Evolutionary conservation across 169 alveolate species (phyloP).

Genomic region (Cyclospora cayetanensis): DNA sequence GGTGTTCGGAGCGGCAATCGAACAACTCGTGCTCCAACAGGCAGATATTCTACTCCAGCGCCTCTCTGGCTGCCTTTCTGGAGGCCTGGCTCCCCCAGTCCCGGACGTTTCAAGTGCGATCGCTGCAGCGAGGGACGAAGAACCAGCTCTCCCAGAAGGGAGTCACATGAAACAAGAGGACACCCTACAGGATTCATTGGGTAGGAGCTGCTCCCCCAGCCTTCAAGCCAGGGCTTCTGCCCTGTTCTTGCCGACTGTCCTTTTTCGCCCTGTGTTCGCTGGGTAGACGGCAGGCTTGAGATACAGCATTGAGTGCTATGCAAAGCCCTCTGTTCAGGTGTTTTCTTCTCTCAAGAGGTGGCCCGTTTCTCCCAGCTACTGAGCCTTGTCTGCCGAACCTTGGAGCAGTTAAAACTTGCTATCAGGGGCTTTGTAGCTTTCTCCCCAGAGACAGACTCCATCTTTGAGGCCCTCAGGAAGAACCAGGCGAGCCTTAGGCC

Average conservation of each 20-base stretch:
- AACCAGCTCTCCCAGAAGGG: not conserved
- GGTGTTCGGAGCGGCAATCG: not conserved
- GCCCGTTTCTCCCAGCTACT: constrained; percentile 81
- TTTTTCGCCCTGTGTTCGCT: too few relatives aligned
- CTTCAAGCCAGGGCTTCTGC: too few relatives aligned
- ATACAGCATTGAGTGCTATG: too few relatives aligned
- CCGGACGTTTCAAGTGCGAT: not conserved
- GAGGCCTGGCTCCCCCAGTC: not conserved
- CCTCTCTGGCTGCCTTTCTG: not conserved
- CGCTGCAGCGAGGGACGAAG: not conserved
- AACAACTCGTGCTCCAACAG: not conserved
- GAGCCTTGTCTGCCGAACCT: constrained; percentile 73
- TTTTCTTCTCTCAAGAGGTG: constrained; percentile 81
- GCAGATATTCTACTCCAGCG: not conserved
- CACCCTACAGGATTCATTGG: not conserved
- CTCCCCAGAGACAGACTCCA: constrained; percentile 88
- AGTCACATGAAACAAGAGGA: not conserved
- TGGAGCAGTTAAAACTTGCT: constrained; percentile 85
- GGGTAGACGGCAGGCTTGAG: too few relatives aligned
- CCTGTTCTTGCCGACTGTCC: too few relatives aligned
- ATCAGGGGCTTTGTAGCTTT: constrained; percentile 85
- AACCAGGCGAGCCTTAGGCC: constrained; percentile 77
- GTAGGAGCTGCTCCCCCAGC: too few relatives aligned
- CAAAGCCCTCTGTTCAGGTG: constrained; percentile 66
- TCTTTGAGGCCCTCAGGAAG: constrained; percentile 81